Percentiles rank a stretch among this genome's conserved stretches.
Evolutionary conservation across 2,329 filamentous ascomycete species (phyloP).

Genomic region (Beauveria pseudobassiana): DNA sequence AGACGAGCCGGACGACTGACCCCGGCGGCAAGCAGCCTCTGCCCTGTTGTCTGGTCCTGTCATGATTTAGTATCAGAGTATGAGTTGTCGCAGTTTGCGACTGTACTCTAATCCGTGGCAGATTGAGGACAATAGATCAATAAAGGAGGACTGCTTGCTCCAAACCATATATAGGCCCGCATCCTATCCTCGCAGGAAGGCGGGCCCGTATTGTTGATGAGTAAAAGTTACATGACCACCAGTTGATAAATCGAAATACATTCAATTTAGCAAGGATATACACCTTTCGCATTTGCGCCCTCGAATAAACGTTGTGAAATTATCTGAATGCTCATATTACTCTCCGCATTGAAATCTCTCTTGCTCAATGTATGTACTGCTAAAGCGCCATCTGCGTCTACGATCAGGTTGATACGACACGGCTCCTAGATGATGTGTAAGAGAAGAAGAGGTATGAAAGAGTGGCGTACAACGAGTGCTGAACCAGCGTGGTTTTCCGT

Average conservation of each 20-base stretch:
- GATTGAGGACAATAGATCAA: slow-evolving; percentile 55
- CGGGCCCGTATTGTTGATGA: slow-evolving; percentile 13
- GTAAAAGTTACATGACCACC: slow-evolving; percentile 1
- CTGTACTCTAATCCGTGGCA: slow-evolving; percentile 23
- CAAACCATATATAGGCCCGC: slow-evolving; percentile 12
- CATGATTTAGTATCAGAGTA: slow-evolving; percentile 17
- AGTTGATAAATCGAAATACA: not conserved
- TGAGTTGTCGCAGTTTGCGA: slow-evolving; percentile 1
- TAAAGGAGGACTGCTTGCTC: slow-evolving; percentile 50
- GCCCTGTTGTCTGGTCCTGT: slow-evolving; percentile 60
- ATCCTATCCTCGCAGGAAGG: slow-evolving; percentile 32
- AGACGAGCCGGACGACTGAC: slow-evolving; percentile 57
- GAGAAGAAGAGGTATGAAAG: not conserved
- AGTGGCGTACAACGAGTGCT: not conserved
- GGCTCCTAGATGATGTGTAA: not conserved
- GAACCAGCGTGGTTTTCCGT: not conserved
- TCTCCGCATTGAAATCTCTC: not conserved
- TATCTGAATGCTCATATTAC: not conserved
- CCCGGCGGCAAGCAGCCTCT: slow-evolving; percentile 51
- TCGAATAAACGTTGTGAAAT: not conserved
- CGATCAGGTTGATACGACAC: not conserved
- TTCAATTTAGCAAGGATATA: not conserved
- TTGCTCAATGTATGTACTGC: not conserved
- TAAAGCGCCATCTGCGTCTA: slow-evolving; percentile 2
- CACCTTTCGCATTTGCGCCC: not conserved